Evolutionary conservation across 352 stramenopile genomes (phyloP).

Genomic region (Phytophthora aleatoria): DNA sequence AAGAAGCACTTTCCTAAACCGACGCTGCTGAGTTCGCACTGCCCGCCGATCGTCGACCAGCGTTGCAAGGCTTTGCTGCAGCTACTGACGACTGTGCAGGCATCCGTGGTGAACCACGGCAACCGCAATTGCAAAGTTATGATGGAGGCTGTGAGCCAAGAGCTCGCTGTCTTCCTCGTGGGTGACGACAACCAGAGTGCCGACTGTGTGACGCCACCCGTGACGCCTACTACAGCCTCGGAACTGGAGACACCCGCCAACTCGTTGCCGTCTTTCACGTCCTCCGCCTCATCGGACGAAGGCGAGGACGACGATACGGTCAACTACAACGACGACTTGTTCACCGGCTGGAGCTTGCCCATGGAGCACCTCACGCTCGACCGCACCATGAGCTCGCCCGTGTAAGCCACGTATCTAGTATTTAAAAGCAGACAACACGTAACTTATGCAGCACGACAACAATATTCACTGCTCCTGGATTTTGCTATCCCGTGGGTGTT

Average conservation of each 20-base stretch:
- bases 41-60: slow-evolving; percentile 32
- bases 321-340: slow-evolving; percentile 27
- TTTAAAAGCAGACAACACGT: slow-evolving; percentile 16
- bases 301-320: slow-evolving; percentile 28
- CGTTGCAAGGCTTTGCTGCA: slow-evolving; percentile 36
- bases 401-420: slow-evolving; percentile 29
- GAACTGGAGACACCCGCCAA: slow-evolving; percentile 29
- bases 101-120: slow-evolving; percentile 40
- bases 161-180: slow-evolving; percentile 42
- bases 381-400: slow-evolving; percentile 25
- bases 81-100: slow-evolving; percentile 37
- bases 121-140: slow-evolving; percentile 45
- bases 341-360: slow-evolving; percentile 30
- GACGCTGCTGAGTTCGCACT: slow-evolving; percentile 38
- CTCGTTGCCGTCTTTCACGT: slow-evolving; percentile 31
- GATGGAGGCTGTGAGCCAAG: slow-evolving; percentile 33
- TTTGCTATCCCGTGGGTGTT: slow-evolving; percentile 16
- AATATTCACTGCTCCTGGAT: slow-evolving; percentile 13
- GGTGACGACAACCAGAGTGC: slow-evolving; percentile 16
- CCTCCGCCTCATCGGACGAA: slow-evolving; percentile 37
- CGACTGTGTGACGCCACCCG: slow-evolving; percentile 21
- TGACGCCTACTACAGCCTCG: slow-evolving; percentile 31
- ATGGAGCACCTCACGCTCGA: slow-evolving; percentile 31
- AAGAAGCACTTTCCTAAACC: slow-evolving; percentile 66
- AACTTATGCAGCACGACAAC: slow-evolving; percentile 21